Base-by-base conservation (phyloP, 1,284 basidiomycete species). In the Fomitopsis schrenkii region DNA sequence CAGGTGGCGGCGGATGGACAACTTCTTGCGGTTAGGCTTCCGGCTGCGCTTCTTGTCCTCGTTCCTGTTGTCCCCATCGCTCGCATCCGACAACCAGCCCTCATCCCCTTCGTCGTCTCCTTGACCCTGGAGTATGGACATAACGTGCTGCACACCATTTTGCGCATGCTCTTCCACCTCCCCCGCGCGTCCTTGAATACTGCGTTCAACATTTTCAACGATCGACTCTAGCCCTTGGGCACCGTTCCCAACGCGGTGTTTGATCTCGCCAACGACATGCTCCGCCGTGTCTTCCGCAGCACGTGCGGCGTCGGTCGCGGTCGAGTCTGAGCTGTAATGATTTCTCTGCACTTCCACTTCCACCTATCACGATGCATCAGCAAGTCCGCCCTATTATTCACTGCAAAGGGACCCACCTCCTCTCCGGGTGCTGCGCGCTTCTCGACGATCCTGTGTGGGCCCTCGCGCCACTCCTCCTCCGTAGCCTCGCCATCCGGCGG, bases 371-470 rank as follows among this genome's bases (percentile, higher is more conserved):
- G 26, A 38, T 55, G 44, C 48, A 55, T 62, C 52, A 59, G 22
- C 44, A 52, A 38, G 33, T 30, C 33, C 42, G 42, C n/a, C n/a
- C 55, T 19, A 17, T 8, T 17, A 38, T 57, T 36, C 35, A 55
- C 55, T 53, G 22, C 55, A 48, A 59, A 8, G 35, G 48, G 52
- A 72, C 85, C 55, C 63, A 90, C 89, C 77, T 91, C 90, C 59
- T 84, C 84, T 7, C 84, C 84, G n/a, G 82, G 80, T 0, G 80
- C 80, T 2, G 66, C 66, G 30, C 79, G 78, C 52, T 82, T 77
- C 74, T 93, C 91, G 60, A 91, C 79, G 44, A 95, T 74, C 42
- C 80, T 77, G 70, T 91, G 81, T 41, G 79, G 75, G 3, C 91
- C 92, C 71, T 94, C 90, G 66, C 79, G 77, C 83, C 88, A 93